These are phyloP conservation scores for Eutypa lata DNA, from an alignment of 2,329 filamentous ascomycete species.

Conservation along the genomic window DNA sequence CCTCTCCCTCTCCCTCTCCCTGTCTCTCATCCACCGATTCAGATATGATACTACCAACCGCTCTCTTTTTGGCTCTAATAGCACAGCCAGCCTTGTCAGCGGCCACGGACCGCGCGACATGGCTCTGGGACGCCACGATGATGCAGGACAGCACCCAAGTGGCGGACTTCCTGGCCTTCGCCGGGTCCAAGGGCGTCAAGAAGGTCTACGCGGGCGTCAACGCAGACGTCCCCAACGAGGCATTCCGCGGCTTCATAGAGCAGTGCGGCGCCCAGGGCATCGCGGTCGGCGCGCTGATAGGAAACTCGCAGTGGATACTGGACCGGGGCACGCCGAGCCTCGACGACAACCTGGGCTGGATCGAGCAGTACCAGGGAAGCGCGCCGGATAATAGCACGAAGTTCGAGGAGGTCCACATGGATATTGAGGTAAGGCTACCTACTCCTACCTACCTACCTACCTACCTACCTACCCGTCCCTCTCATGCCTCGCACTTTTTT, in stretches of 20 bases:
- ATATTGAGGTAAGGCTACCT: constrained; percentile 3
- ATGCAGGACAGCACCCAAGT: constrained; percentile 4
- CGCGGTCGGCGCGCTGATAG: constrained; percentile 3
- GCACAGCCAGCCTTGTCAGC: no score
- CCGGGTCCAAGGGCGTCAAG: constrained; percentile 1
- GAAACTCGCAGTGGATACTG: constrained; percentile 2
- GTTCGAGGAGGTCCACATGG: constrained; percentile 2
- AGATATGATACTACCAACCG: no score
- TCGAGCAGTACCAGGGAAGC: constrained; percentile 5
- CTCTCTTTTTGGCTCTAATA: no score
- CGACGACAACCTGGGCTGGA: constrained; percentile 1
- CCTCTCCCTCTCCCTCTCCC: no score
- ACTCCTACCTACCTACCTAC: no score
- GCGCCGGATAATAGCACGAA: background rate
- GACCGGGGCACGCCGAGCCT: constrained; percentile 1
- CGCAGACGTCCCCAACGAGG: constrained; percentile 1
- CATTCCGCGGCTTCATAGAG: constrained; percentile 2
- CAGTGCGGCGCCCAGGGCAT: constrained; percentile 2
- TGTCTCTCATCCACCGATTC: no score
- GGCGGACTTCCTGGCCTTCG: constrained; percentile 2
- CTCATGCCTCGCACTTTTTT: no score
- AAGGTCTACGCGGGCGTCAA: constrained; percentile 2
- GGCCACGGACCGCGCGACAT: background rate
- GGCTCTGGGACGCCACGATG: constrained; percentile 3
- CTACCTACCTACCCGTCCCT: no score